Percentiles rank a stretch among this genome's conserved stretches.
Evolutionary conservation across 1,284 basidiomycete species (phyloP).

Genomic region (Rhodotorula mucilaginosa): DNA sequence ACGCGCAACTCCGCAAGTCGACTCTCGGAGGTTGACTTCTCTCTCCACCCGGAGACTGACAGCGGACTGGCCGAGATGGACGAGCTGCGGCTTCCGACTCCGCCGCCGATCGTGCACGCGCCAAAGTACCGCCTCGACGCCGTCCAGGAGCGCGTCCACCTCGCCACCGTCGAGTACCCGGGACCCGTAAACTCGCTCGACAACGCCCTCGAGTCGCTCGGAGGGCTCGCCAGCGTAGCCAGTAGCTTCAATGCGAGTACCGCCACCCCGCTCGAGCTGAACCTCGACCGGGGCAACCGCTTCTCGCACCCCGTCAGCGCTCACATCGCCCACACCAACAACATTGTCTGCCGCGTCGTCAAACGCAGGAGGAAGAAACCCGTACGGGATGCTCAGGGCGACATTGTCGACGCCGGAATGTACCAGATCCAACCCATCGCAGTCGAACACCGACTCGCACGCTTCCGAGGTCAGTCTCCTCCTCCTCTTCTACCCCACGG

Average conservation of each 20-base stretch:
- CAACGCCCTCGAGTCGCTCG: conserved; percentile 63
- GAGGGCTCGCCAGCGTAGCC: conserved; percentile 67
- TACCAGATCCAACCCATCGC: conserved; percentile 78
- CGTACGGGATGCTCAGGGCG: conserved; percentile 39
- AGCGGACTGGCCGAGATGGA: not conserved
- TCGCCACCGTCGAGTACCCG: conserved; percentile 84
- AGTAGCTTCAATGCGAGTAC: conserved; percentile 56
- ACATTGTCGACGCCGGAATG: conserved; percentile 60
- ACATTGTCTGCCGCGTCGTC: conserved; percentile 74
- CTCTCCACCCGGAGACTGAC: not conserved
- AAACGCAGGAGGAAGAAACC: conserved; percentile 57
- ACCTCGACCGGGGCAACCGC: conserved; percentile 66
- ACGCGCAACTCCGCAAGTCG: not conserved
- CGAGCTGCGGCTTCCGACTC: conserved; percentile 9
- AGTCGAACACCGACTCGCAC: conserved; percentile 70
- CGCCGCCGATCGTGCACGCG: conserved; percentile 10
- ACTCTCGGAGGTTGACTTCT: too few species aligned
- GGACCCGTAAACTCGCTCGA: conserved; percentile 73
- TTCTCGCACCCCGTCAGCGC: conserved; percentile 80
- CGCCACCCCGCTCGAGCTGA: conserved; percentile 60
- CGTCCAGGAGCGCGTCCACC: not conserved
- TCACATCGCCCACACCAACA: conserved; percentile 64
- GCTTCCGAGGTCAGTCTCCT: conserved; percentile 74
- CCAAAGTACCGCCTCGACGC: not conserved
- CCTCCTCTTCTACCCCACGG: not conserved